Base-by-base conservation (phyloP, 2,329 filamentous ascomycete genomes). In the Rosellinia necatrix region DNA sequence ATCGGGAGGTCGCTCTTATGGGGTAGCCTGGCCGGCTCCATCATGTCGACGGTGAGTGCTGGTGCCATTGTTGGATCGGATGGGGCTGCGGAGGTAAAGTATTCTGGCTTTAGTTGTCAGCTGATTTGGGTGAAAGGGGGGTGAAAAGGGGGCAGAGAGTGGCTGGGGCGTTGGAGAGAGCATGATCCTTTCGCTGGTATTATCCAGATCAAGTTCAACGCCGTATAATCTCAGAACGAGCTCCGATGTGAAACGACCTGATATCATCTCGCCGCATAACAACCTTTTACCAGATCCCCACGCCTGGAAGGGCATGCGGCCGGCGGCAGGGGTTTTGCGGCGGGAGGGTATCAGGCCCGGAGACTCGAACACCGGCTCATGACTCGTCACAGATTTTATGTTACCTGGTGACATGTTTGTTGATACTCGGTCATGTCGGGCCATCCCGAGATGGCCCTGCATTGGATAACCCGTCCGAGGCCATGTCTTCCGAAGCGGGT, bases 101-200 rank as follows among this genome's bases (percentile, higher is more conserved):
- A 7, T 62, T 66, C 68, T 70, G 62, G 17, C 42, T 38, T 54
- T n/a, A n/a, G 7, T 41, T 54, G 68, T 74, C 76, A 75, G 74
- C 29, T 41, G 19, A 70, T 72, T 63, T 50, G 69, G 64, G n/a
- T n/a, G 67, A 68, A 61, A 62, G 64, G 10, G 52, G 58, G 62
- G 66, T 69, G 68, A 63, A 69, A 67, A 72, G 55, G 51, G 49
- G 48, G 19, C 71, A 68, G 73, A 76, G 76, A 78, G 34, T 63
- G 46, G n/a, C n/a, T n/a, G n/a, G n/a, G n/a, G n/a, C n/a, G n/a
- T n/a, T n/a, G n/a, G n/a, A n/a, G 78, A 82, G 83, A 83, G 90
- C 91, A 96, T 96, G 91, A 94, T 96, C 89, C 92, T 96, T 94
- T 92, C 92, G 92, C 92, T 92, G 89, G 91, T 91, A 94, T 94